A percentile compares a stretch with the other conserved stretches of the same genome.
phyloP scores from a whole-genome alignment of 805 yeast genomes.

The Starmerella riodocensis region DNA sequence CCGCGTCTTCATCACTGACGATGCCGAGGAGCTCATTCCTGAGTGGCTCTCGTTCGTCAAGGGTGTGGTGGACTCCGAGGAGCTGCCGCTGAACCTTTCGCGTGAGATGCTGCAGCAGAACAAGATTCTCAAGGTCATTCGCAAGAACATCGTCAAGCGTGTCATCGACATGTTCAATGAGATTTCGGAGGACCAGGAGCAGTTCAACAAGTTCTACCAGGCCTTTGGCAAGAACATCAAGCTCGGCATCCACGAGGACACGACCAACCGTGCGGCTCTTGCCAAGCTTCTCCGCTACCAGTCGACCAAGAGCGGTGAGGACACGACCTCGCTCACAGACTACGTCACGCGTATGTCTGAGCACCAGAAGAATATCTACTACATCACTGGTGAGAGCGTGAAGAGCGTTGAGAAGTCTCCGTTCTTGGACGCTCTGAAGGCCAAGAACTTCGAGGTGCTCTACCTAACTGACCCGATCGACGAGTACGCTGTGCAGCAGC shows the following conservation, averaged over 20 bases:
- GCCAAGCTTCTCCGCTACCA: slow-evolving; percentile 94
- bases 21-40: slow-evolving; percentile 97
- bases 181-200: slow-evolving; percentile 97
- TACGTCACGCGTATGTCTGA: slow-evolving; percentile 99
- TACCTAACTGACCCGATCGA: slow-evolving; percentile 98
- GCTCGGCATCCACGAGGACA: slow-evolving; percentile 98
- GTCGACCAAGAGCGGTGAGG: slow-evolving; percentile 92
- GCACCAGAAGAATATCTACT: slow-evolving; percentile 98
- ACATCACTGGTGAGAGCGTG: slow-evolving; percentile 96
- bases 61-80: slow-evolving; percentile 99
- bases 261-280: slow-evolving; percentile 90
- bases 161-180: slow-evolving; percentile 97
- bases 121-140: slow-evolving; percentile 97
- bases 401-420: slow-evolving; percentile 99
- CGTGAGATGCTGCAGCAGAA: slow-evolving; percentile 99
- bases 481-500: slow-evolving; percentile 98
- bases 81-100: slow-evolving; percentile 97
- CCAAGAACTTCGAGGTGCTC: slow-evolving; percentile 95
- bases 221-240: slow-evolving; percentile 97
- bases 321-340: slow-evolving; percentile 86
- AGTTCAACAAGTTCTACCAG: slow-evolving; percentile 94
- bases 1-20: slow-evolving; percentile 99
- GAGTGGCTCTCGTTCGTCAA: slow-evolving; percentile 95
- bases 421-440: slow-evolving; percentile 96
- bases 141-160: slow-evolving; percentile 98